A percentile compares a stretch with the other conserved stretches of the same genome.
Conservation (phyloP, 2,329 filamentous ascomycete genomes). For the Cercospora sp. region DNA sequence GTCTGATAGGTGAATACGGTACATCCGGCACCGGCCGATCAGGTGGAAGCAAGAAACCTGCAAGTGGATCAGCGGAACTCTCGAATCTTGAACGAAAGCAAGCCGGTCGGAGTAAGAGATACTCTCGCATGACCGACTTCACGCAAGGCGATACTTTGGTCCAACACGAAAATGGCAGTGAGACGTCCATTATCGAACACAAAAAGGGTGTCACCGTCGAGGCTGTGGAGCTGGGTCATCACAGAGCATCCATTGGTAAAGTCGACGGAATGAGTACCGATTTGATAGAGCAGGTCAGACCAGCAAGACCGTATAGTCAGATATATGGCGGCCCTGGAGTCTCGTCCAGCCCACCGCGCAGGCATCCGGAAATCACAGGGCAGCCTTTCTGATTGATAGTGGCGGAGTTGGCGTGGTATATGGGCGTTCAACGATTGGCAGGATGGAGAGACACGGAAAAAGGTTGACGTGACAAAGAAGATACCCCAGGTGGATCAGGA, state of each 20-base stretch:
- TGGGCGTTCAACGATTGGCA: neutral
- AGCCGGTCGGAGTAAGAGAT: constrained; percentile 5
- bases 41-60: neutral
- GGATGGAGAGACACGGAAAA: neutral
- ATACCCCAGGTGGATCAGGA: neutral
- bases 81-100: constrained; percentile 17
- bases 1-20: constrained; percentile 20
- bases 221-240: neutral
- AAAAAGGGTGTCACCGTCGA: neutral
- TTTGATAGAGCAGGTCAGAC: neutral
- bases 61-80: constrained; percentile 15
- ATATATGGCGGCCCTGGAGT: neutral
- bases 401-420: neutral
- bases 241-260: neutral
- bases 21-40: constrained; percentile 4
- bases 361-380: neutral
- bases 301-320: neutral
- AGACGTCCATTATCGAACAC: constrained; percentile 16
- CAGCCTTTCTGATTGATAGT: neutral
- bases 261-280: neutral
- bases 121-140: constrained; percentile 18
- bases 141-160: constrained; percentile 17
- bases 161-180: constrained; percentile 16
- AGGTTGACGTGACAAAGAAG: neutral
- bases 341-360: neutral